Evolutionary conservation across 2,329 filamentous ascomycete genomes (phyloP), one percentile per base, ranked within the genome.

Genomic region (Sarocladiaceae sp.): DNA sequence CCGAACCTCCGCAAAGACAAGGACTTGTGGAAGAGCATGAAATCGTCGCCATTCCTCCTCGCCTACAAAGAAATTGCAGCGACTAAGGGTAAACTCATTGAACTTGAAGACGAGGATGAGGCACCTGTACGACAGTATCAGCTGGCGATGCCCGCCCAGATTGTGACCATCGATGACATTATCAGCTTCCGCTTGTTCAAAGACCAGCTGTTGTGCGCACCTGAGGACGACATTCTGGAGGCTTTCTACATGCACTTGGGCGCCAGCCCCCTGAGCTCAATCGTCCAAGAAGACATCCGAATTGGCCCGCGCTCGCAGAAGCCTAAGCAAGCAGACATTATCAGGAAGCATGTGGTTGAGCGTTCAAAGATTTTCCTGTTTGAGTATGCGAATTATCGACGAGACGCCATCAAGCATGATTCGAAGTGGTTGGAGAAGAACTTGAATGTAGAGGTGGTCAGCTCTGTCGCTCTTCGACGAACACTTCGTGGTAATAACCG

Each of bases 101-200:
- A 78, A 36, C 66, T 81, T 7, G 77, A 82, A 8, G 83, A 86
- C 8, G 84, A 87, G 11, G 79, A 88, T 53, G 76, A 83, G 59
- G 71, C 80, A 54, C 75, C 83, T 25, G 82, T 92, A 61, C 87
- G 84, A 58, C 87, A 92, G 57, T 97, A 87, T 68, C 86, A 88
- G 57, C 79, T 99, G 33, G 86, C 86, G 1, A 74, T 80, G 29
- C 86, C 92, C 1, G 76, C 72, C 48, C 77, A 88, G 51, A 87
- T 94, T 59, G 85, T 94, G 37, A 80, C 96, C 52, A 74, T 92
- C 11, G 90, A 96, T 64, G 93, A 97, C 61, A 92, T 94, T 60
- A 88, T 90, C 60, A 91, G 88, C 62, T 96, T 93, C 65, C 86
- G 87, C 29, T 76, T 94, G 1, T 99, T 99, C 75, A 93, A 92